Percentiles rank a stretch among this genome's conserved stretches.
Conservation (phyloP, 345 rosid species). For the Eucalyptus regnans region DNA sequence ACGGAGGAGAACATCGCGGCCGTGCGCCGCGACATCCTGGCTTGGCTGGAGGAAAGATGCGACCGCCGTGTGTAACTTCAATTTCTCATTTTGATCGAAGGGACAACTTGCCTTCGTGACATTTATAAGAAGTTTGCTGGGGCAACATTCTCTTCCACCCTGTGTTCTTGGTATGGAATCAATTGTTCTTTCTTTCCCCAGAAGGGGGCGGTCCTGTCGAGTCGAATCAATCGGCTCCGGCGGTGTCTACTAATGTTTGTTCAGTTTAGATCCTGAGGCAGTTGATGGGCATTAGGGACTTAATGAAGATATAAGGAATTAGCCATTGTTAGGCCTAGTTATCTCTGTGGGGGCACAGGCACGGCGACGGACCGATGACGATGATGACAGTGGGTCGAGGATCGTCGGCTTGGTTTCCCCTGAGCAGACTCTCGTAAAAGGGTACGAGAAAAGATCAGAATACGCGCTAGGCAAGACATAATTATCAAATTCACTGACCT, state of each 20-base stretch:
- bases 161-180: not conserved
- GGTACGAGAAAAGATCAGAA: not conserved
- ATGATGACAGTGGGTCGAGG: not conserved
- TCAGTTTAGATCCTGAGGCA: not conserved
- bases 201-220: not conserved
- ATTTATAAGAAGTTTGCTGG: not conserved
- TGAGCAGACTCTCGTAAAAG: too few species aligned
- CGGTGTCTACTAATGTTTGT: not conserved
- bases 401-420: not conserved
- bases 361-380: not conserved
- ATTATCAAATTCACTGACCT: not conserved
- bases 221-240: not conserved
- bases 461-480: not conserved
- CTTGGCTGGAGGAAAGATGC: constrained; percentile 62
- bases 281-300: not conserved
- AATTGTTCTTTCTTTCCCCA: not conserved
- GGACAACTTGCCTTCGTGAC: not conserved
- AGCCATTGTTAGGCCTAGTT: not conserved
- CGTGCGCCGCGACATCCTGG: constrained; percentile 46
- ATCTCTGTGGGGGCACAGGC: too few species aligned
- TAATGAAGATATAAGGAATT: too few species aligned
- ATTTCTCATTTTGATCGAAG: not conserved
- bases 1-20: constrained; percentile 60
- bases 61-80: not conserved
- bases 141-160: not conserved